Evolutionary conservation across 1,284 basidiomycete genomes (phyloP), one percentile per base, ranked within the genome.

Genomic region (Golubevia sp.): DNA sequence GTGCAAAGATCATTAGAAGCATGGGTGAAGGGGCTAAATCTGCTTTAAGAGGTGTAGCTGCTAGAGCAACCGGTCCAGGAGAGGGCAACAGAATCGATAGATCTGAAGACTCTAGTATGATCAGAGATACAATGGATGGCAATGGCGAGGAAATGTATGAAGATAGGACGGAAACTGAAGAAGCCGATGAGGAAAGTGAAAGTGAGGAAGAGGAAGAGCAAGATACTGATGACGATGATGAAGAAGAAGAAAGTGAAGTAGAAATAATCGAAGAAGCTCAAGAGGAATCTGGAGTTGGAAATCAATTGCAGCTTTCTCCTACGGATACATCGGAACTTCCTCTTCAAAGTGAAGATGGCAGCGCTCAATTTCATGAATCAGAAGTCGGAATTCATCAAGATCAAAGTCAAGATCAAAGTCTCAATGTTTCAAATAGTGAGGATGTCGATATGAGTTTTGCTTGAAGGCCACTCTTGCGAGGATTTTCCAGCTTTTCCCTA

Each of bases 21-120:
- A 69, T 75, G 60, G 66, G 68, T 48, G 73, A 73, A 56, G 73
- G 73, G 3, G 64, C 63, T 56, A 66, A 66, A 61, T 59, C 59
- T 13, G 38, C 38, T 44, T 44, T 44, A 18, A 44, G 38, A 44
- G 38, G 38, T 13, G 38, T 44, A 8, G 18, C 11, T 44, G 11
- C 38, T 18, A 44, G 18, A 44, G 11, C 38, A 8, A 44, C 11
- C 18, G 38, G 38, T 44, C 38, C 38, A 44, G 38, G 38, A 44
- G 38, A 44, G 38, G 18, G 11, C 18, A 8, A 44, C 18, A 44
- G 38, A 44, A 44, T 8, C 11, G 2, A 44, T 18, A 44, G 18
- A 44, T 44, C 38, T 13, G 38, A 44, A 18, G 38, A 44, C 18
- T 44, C 38, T 44, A 44, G 38, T 44, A 44, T 8, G 38, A 44